These are phyloP conservation scores for Nigrograna mackinnonii DNA, from an alignment of 2,329 filamentous ascomycete species.

Conservation along the genomic window DNA sequence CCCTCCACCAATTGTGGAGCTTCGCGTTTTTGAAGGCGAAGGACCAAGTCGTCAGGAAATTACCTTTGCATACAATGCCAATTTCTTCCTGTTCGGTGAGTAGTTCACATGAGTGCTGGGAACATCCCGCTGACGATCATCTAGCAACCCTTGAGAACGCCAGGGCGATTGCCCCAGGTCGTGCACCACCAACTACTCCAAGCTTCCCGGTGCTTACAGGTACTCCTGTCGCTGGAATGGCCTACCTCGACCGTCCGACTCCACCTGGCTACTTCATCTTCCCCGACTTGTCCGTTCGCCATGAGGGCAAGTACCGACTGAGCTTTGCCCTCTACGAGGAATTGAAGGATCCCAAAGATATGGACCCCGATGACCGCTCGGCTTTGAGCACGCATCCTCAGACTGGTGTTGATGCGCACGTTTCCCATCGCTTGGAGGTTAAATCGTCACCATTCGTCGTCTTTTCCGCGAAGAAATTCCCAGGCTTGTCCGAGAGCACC, in stretches of 20 bases:
- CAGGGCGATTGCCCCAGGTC: constrained; percentile 79
- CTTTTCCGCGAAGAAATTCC: constrained; percentile 98
- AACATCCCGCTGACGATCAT: neutral
- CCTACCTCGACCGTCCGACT: constrained; percentile 85
- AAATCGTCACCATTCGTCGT: constrained; percentile 87
- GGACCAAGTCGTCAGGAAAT: constrained; percentile 55
- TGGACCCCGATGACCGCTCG: constrained; percentile 60
- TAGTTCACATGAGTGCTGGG: neutral
- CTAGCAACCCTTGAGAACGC: constrained; percentile 83
- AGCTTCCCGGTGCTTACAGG: constrained; percentile 87
- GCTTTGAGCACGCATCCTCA: constrained; percentile 32
- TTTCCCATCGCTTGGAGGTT: constrained; percentile 87
- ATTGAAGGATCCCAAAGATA: constrained; percentile 81
- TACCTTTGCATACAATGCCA: constrained; percentile 92
- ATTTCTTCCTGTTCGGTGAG: constrained; percentile 85
- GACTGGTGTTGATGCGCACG: constrained; percentile 53
- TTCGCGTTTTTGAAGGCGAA: constrained; percentile 78
- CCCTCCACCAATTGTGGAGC: constrained; percentile 89
- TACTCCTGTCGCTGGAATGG: constrained; percentile 93
- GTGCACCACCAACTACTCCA: constrained; percentile 64
- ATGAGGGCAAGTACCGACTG: constrained; percentile 91
- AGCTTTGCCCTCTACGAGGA: constrained; percentile 94
- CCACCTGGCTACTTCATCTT: constrained; percentile 94
- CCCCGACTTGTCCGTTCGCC: constrained; percentile 91
- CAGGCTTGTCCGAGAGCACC: constrained; percentile 88